Evolutionary conservation across 1,284 basidiomycete genomes (phyloP).

Genomic region (Tilletia caries): DNA sequence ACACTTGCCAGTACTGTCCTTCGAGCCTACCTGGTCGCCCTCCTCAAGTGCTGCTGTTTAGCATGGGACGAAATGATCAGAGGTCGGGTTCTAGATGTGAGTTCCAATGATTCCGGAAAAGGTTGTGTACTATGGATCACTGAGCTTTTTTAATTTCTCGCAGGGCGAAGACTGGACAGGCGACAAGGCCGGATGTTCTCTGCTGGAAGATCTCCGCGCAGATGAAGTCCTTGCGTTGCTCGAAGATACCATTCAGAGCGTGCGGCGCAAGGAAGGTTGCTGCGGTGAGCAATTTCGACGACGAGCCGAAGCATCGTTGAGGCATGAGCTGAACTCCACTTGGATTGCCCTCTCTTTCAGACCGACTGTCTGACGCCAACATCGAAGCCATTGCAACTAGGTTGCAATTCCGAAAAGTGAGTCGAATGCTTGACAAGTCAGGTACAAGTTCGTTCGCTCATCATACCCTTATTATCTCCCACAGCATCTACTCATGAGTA

Average conservation of each 20-base stretch:
- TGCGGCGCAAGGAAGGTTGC: slow-evolving; percentile 56
- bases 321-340: too few relatives aligned
- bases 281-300: slow-evolving; percentile 38
- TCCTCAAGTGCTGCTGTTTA: slow-evolving; percentile 78
- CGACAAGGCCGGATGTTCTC: slow-evolving; percentile 76
- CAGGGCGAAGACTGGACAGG: slow-evolving; percentile 82
- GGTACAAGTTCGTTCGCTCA: too few relatives aligned
- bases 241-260: slow-evolving; percentile 62
- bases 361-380: neutral
- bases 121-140: neutral
- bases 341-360: neutral
- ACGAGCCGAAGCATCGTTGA: too few relatives aligned
- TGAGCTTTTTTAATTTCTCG: neutral
- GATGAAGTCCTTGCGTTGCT: slow-evolving; percentile 63
- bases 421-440: neutral
- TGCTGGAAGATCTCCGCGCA: slow-evolving; percentile 69
- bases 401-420: slow-evolving; percentile 25
- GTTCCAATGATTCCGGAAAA: neutral
- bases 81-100: slow-evolving; percentile 59
- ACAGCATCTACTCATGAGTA: slow-evolving; percentile 10
- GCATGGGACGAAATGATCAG: slow-evolving; percentile 74
- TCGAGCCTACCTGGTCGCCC: slow-evolving; percentile 66
- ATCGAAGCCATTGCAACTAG: slow-evolving; percentile 23
- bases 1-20: slow-evolving; percentile 70
- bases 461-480: neutral